Base-by-base conservation (phyloP, 106 monocot species). In the Apostasia shenzhenica region DNA sequence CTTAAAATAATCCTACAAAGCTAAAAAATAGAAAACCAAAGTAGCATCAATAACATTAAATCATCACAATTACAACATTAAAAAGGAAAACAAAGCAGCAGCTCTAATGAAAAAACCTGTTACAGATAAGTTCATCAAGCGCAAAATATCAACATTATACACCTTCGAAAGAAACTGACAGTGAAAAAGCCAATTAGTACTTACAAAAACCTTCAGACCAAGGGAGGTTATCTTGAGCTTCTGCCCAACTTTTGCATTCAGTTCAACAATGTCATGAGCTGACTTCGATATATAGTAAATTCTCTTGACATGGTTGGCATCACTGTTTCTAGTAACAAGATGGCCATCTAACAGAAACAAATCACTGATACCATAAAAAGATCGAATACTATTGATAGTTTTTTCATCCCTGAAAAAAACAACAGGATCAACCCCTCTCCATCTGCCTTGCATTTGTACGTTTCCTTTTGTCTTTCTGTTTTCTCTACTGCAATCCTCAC, bases 341-440 rank as follows among this genome's bases (percentile, higher is more conserved):
- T 88, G 87, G 12, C 81, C 85, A 6, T 87, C 71, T 42, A 99
- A 79, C 8, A 74, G 83, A 88, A 99, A 93, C 14, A 76, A 79
- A 55, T 76, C 74, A 67, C 67, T 72, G 55, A 99, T 83, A 45
- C 99, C 99, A 77, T 99, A 99, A 62, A 90, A 99, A 13, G 85
- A 67, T 67, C 67, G 66, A 76, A 99, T 93, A 60, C 87, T 85
- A 6, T 75, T 72, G 51, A 99, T 85, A 53, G 67, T 84, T 38
- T 57, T 64, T 70, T 76, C 76, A 70, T 99, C 87, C 66, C 63
- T 75, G 67, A 90, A 93, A 76, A 99, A 83, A 14, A 99, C 77
- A 57, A 99, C 93, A 63, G 99, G 99, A 74, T 99, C 99, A 68
- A 99, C 76, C 56, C 99, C 99, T 85, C 73, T 82, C 99, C 99